These are phyloP conservation scores for Pelargonium nanum DNA, from an alignment of 345 rosid genomes.

Conservation along the genomic window DNA sequence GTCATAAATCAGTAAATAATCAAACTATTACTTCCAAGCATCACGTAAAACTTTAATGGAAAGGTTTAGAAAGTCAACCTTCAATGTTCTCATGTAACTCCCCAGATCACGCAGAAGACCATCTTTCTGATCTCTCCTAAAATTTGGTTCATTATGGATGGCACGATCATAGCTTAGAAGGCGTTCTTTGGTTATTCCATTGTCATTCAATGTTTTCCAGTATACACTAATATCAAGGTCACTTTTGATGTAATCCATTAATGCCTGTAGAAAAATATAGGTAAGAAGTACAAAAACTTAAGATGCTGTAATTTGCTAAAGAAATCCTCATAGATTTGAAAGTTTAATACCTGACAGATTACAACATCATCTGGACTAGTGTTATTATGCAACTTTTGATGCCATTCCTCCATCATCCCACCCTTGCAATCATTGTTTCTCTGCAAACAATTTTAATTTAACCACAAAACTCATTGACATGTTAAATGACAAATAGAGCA, in stretches of 20 bases:
- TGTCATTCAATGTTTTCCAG: constrained; percentile 94
- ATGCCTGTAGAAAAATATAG: constrained; percentile 47
- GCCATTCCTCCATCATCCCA: constrained; percentile 99
- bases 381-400: constrained; percentile 96
- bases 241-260: constrained; percentile 60
- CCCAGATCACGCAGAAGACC: constrained; percentile 89
- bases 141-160: constrained; percentile 78
- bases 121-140: constrained; percentile 68
- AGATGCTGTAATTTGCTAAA: not conserved
- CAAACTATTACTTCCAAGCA: not conserved
- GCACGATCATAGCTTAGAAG: constrained; percentile 96
- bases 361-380: constrained; percentile 98
- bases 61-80: constrained; percentile 38
- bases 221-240: constrained; percentile 74
- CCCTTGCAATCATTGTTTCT: constrained; percentile 93
- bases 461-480: not conserved
- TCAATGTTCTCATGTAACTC: constrained; percentile 88
- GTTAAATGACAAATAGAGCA: too few species aligned
- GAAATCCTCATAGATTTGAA: not conserved
- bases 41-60: not conserved
- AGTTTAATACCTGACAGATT: constrained; percentile 77
- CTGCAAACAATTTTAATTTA: constrained; percentile 23
- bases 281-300: not conserved
- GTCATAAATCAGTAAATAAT: too few species aligned
- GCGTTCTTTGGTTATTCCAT: constrained; percentile 86